Conservation (phyloP, 1,284 basidiomycete species). For the Cerrena zonata region DNA sequence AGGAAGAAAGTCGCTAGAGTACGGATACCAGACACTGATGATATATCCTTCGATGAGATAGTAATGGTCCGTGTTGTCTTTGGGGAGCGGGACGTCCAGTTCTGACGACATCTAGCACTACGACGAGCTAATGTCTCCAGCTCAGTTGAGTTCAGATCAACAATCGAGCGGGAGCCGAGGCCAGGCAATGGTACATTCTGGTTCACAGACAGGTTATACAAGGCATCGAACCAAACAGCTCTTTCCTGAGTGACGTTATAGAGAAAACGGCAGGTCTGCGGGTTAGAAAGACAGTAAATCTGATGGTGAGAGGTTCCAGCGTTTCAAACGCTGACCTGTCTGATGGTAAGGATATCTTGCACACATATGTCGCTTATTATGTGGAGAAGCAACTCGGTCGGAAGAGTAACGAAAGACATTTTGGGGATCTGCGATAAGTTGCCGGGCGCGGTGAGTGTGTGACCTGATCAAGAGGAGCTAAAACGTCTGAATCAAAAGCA, state of each 20-base stretch:
- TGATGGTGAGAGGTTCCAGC: background rate
- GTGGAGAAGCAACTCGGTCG: constrained; percentile 5
- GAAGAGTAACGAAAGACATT: background rate
- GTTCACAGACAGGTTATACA: constrained; percentile 37
- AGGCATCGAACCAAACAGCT: constrained; percentile 45
- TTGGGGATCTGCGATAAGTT: no score
- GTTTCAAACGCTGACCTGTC: background rate
- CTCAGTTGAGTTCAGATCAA: constrained; percentile 32
- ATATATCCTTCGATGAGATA: constrained; percentile 21
- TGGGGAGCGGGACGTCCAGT: constrained; percentile 44
- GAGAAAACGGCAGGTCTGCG: constrained; percentile 45
- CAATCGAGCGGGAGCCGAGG: constrained; percentile 24
- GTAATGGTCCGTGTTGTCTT: constrained; percentile 22
- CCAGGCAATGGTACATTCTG: constrained; percentile 44
- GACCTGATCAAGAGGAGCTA: no score
- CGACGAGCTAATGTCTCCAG: constrained; percentile 38
- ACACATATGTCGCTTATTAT: constrained; percentile 1
- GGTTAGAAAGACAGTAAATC: background rate
- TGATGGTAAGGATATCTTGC: constrained; percentile 3
- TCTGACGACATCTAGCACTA: constrained; percentile 37
- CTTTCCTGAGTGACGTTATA: constrained; percentile 38
- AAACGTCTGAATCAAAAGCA: no score
- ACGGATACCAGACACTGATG: constrained; percentile 16
- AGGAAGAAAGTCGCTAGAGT: constrained; percentile 44
- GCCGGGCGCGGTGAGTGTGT: no score